Evolutionary conservation across 305 asterid species (phyloP), one percentile per base, ranked within the genome.

Genomic region (Solanum aculeatissimum): DNA sequence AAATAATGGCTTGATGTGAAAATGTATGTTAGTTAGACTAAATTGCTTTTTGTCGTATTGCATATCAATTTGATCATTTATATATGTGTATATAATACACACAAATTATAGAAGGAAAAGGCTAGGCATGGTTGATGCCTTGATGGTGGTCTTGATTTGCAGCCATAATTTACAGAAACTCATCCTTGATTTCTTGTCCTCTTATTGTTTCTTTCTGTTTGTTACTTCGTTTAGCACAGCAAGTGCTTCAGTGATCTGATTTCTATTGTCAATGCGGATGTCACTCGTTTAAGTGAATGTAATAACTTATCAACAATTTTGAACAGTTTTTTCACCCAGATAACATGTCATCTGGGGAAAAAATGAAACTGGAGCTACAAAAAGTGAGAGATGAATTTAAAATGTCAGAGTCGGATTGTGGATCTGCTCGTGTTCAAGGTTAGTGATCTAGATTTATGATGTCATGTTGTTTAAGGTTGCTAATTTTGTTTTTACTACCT

Each of bases 351-450:
- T 89, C 95, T 70, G 90, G 92, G 72, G 97, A 94, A 90, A 94
- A 93, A 86, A 82, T 94, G 87, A 92, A 90, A 85, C 70, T 94
- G 89, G 95, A 94, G 92, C 93, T 94, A 74, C 77, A 87, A 82
- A 95, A 91, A 85, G 98, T 95, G 16, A 92, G 96, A 89, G 98
- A 91, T 65, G 97, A 95, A 87, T 95, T 91, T 85, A 92, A 91
- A 92, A 89, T 90, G 91, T 93, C 98, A 5, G 95, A 94, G 80
- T 92, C 98, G 25, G 98, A 95, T 89, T 95, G 96, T 88, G 98
- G 98, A 79, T 95, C 97, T 84, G 90, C 97, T 80, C 96, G 96
- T 84, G 94, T 93, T 85, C 98, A 94, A 91, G 98, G 98, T 94
- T 78, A 58, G 85, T 84, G 40, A 16, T 55, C 55, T 62, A 9